phyloP scores from a whole-genome alignment of 768 basidiomycete genomes.

The Boletus subcaerulescens region DNA sequence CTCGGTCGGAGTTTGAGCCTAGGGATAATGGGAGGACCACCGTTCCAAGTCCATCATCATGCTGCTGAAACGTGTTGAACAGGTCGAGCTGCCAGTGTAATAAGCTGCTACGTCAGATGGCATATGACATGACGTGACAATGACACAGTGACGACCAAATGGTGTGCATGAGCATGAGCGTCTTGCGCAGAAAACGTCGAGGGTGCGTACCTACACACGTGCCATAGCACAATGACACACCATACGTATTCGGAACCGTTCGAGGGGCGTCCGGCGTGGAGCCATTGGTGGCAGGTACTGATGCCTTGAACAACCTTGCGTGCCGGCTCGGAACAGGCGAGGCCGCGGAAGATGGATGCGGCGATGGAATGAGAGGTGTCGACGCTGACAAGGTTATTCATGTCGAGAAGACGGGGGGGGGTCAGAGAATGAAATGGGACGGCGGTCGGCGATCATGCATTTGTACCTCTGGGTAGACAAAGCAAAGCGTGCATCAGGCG shows the following conservation, averaged over 20 bases:
- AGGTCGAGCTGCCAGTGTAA: too few species aligned
- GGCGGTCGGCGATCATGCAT: too few species aligned
- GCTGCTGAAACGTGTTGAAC: too few species aligned
- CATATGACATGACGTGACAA: too few species aligned
- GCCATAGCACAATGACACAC: slow-evolving; percentile 69
- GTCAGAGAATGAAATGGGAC: background rate
- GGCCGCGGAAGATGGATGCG: background rate
- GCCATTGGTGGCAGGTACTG: slow-evolving; percentile 27
- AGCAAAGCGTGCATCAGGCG: background rate
- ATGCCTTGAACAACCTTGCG: slow-evolving; percentile 42
- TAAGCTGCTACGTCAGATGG: too few species aligned
- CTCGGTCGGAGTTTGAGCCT: background rate
- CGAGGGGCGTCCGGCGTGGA: slow-evolving; percentile 53
- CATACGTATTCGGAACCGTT: slow-evolving; percentile 39
- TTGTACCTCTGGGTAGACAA: slow-evolving; percentile 4
- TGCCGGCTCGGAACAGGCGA: background rate
- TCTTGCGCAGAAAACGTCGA: too few species aligned
- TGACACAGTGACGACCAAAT: too few species aligned
- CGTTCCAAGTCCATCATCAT: too few species aligned
- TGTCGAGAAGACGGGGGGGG: background rate
- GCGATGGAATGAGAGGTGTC: background rate
- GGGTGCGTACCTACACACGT: slow-evolving; percentile 61
- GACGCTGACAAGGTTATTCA: background rate
- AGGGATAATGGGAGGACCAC: too few species aligned
- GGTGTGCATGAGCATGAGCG: too few species aligned